These are phyloP conservation scores for Coniochaeta hoffmannii DNA, from an alignment of 2,329 filamentous ascomycete species.

Conservation along the genomic window DNA sequence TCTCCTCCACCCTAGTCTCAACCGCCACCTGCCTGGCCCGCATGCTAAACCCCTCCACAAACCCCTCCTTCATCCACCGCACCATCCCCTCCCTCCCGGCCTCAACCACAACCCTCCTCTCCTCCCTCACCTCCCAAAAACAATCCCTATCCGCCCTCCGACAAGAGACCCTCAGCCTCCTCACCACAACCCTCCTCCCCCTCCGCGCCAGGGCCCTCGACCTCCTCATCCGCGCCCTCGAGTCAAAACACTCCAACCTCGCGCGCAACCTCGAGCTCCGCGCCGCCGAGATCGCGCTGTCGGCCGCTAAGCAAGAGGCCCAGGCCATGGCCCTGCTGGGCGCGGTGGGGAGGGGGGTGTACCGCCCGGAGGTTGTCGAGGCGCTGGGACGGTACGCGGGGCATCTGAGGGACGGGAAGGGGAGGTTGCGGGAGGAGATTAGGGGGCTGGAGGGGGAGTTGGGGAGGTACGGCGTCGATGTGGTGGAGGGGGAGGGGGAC, in stretches of 20 bases:
- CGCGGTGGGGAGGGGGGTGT: constrained; percentile 30
- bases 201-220: constrained; percentile 30
- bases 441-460: constrained; percentile 34
- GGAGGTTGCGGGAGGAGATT: constrained; percentile 35
- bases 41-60: constrained; percentile 39
- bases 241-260: constrained; percentile 46
- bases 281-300: constrained; percentile 35
- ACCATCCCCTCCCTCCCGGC: constrained; percentile 40
- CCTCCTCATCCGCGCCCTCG: constrained; percentile 40
- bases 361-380: constrained; percentile 32
- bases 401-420: constrained; percentile 41
- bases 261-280: constrained; percentile 44
- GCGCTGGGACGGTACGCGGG: constrained; percentile 39
- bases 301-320: constrained; percentile 32
- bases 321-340: constrained; percentile 28
- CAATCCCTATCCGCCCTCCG: constrained; percentile 29
- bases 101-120: constrained; percentile 28
- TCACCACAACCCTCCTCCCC: constrained; percentile 32
- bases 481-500: constrained; percentile 18
- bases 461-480: constrained; percentile 38
- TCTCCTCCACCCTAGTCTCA: constrained; percentile 42
- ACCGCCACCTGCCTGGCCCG: constrained; percentile 42
- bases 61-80: constrained; percentile 52
- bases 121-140: constrained; percentile 21
- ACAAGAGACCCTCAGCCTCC: constrained; percentile 26